Percentiles rank a stretch among this genome's conserved stretches.
Evolutionary conservation across 1,284 basidiomycete genomes (phyloP).

Genomic region (Cutaneotrichosporon dermatis): DNA sequence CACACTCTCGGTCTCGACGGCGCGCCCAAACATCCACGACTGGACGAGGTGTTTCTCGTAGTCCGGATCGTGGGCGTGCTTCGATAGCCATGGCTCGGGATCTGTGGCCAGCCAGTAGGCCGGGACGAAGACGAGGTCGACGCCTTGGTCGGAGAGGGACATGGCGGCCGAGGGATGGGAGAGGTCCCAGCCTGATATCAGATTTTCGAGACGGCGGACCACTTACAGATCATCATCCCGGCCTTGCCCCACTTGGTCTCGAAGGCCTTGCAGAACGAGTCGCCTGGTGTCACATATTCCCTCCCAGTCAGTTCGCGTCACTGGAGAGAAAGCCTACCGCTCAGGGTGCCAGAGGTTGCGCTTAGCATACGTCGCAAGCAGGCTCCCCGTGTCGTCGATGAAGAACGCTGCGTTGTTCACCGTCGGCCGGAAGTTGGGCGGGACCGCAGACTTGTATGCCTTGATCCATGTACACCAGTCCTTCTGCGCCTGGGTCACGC

Average conservation of each 20-base stretch:
- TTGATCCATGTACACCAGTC: conserved; percentile 32
- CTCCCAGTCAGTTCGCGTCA: conserved; percentile 15
- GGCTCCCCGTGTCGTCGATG: conserved; percentile 33
- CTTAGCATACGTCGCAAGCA: conserved; percentile 40
- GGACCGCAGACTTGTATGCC: conserved; percentile 20
- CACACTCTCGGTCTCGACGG: conserved; percentile 44
- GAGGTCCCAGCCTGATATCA: conserved; percentile 29
- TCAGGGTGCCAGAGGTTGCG: conserved; percentile 49
- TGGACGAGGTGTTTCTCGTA: conserved; percentile 33
- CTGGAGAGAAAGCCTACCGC: conserved; percentile 28
- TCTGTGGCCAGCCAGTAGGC: conserved; percentile 47
- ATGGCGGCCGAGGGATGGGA: conserved; percentile 40
- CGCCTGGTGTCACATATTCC: conserved; percentile 40
- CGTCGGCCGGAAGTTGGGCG: conserved; percentile 12
- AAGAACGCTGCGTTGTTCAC: conserved; percentile 44
- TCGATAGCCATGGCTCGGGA: conserved; percentile 35
- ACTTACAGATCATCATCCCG: conserved; percentile 45
- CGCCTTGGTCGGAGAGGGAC: conserved; percentile 36
- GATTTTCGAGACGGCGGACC: conserved; percentile 12
- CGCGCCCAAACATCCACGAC: conserved; percentile 31
- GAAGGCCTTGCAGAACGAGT: conserved; percentile 34
- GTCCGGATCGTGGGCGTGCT: conserved; percentile 17
- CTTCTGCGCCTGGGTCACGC: conserved; percentile 5
- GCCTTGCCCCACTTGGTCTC: conserved; percentile 44
- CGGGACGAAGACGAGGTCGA: conserved; percentile 43